Evolutionary conservation across 2,329 filamentous ascomycete species (phyloP).

Genomic region (Penicillium olsonii): DNA sequence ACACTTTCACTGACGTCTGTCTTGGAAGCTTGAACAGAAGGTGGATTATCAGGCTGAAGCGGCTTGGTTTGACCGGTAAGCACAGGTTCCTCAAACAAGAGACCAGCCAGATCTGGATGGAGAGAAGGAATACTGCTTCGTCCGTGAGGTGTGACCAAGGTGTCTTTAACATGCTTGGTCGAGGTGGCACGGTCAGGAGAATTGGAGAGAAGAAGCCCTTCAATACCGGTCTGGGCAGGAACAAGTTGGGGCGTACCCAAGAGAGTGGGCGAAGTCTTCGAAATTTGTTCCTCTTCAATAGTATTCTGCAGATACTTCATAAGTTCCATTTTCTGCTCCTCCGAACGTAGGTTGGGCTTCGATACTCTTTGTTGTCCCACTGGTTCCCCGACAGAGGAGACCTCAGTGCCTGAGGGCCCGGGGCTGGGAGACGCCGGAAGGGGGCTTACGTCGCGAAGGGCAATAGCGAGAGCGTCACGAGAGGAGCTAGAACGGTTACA

Average conservation of each 20-base stretch:
- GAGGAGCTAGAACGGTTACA: background rate
- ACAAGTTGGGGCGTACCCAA: background rate
- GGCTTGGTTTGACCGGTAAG: background rate
- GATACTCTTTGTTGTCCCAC: background rate
- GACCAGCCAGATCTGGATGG: conserved; percentile 5
- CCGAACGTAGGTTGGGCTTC: too few species aligned
- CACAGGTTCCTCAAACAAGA: background rate
- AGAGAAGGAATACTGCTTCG: background rate
- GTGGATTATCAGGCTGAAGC: background rate
- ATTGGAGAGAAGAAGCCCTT: too few species aligned
- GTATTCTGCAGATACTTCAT: background rate
- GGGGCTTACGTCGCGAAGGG: background rate
- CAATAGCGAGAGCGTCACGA: background rate
- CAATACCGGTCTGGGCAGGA: too few species aligned
- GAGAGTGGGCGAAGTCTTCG: background rate
- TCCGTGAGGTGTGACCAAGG: background rate
- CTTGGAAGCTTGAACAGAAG: background rate
- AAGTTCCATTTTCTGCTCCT: background rate
- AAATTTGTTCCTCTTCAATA: background rate
- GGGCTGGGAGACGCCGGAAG: background rate
- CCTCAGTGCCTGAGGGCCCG: background rate
- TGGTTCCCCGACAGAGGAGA: background rate
- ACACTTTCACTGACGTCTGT: background rate
- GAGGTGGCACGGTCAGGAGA: too few species aligned
- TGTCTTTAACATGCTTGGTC: too few species aligned